Percentiles rank a stretch among this genome's conserved stretches.
Evolutionary conservation across 78 protist genomes (phyloP).

Genomic region (Polysphondylium violaceum): DNA sequence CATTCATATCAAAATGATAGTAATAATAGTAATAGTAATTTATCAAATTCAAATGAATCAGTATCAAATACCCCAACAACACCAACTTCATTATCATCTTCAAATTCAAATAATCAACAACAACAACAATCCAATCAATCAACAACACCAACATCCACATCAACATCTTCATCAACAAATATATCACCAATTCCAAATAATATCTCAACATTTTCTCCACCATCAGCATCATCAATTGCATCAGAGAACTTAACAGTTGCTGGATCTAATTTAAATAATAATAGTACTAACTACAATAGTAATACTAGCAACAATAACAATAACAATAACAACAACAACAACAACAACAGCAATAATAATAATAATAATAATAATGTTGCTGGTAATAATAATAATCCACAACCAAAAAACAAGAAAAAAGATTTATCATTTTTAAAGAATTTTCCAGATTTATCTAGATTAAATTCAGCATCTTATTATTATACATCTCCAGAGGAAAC

Average conservation of each 20-base stretch:
- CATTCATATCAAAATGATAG: no score
- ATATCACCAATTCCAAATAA: no score
- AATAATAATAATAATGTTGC: background rate
- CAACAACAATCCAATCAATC: background rate
- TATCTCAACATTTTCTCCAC: no score
- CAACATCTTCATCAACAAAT: no score
- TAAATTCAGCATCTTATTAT: conserved; percentile 41
- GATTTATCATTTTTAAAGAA: conserved; percentile 33
- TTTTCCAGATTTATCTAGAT: conserved; percentile 47
- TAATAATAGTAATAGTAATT: no score
- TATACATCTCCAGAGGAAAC: conserved; percentile 69
- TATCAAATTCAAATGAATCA: background rate
- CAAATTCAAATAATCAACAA: background rate
- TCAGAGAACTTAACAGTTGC: no score
- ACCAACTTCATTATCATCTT: background rate
- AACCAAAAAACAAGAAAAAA: background rate
- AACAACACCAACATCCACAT: background rate
- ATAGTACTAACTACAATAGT: background rate
- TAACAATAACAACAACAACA: background rate
- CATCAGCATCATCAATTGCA: no score
- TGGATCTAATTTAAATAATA: background rate
- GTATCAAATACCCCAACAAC: no score
- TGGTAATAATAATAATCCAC: background rate
- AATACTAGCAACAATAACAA: background rate
- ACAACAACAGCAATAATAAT: background rate